These are phyloP conservation scores for Halophytophthora polymorphica DNA, from an alignment of 352 stramenopile genomes.

Conservation along the genomic window DNA sequence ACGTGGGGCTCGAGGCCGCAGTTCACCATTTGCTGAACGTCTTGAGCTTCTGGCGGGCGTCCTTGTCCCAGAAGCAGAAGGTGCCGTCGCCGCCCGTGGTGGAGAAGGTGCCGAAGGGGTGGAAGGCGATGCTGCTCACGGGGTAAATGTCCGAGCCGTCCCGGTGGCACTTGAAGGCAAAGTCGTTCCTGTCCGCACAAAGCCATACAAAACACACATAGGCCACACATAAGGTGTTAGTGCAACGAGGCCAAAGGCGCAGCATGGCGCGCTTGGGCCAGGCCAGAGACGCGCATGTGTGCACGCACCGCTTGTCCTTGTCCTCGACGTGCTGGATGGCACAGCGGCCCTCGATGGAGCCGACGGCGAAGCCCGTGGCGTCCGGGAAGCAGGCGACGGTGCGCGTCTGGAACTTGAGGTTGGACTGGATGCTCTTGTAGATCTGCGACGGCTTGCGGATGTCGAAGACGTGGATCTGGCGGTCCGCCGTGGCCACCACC, in stretches of 20 bases:
- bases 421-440: slow-evolving; percentile 80
- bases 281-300: background rate
- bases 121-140: slow-evolving; percentile 90
- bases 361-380: slow-evolving; percentile 83
- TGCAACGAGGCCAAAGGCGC: background rate
- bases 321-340: slow-evolving; percentile 90
- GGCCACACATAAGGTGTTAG: background rate
- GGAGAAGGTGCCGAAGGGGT: slow-evolving; percentile 94
- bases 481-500: slow-evolving; percentile 92
- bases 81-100: slow-evolving; percentile 94
- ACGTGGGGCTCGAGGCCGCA: too few relatives aligned
- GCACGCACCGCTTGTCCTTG: slow-evolving; percentile 57
- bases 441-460: slow-evolving; percentile 86
- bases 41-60: slow-evolving; percentile 96
- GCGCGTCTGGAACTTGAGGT: slow-evolving; percentile 88
- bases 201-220: slow-evolving; percentile 1
- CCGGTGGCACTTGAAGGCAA: slow-evolving; percentile 92
- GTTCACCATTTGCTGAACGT: slow-evolving; percentile 73
- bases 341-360: slow-evolving; percentile 89
- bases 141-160: slow-evolving; percentile 86
- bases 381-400: slow-evolving; percentile 90
- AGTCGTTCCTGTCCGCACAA: slow-evolving; percentile 55
- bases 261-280: background rate
- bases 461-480: slow-evolving; percentile 86
- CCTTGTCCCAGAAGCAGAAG: slow-evolving; percentile 98